These are phyloP conservation scores for Backusella mclennaniae DNA, from an alignment of 192 early-diverging fungal species.

Conservation along the genomic window DNA sequence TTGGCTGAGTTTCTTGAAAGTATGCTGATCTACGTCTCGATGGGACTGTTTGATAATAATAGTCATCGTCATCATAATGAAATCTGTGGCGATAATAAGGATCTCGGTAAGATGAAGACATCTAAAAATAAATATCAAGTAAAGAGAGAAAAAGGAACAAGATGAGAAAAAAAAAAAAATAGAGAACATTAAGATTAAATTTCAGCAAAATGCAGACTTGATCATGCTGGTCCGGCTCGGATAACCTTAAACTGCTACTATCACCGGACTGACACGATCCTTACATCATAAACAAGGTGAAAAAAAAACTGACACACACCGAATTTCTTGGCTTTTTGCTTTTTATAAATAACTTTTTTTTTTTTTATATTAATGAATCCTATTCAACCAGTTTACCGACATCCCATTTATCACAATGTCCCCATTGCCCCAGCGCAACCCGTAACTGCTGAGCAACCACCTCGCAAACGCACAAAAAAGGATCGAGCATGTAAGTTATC, in stretches of 20 bases:
- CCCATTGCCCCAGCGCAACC: neutral
- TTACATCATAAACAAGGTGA: neutral
- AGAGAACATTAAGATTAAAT: neutral
- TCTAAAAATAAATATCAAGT: neutral
- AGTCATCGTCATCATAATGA: neutral
- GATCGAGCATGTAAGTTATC: slow-evolving; percentile 3
- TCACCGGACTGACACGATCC: neutral
- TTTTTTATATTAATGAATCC: neutral
- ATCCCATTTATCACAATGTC: neutral
- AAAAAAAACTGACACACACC: neutral
- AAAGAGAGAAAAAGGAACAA: neutral
- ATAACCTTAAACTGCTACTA: neutral
- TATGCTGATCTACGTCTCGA: neutral
- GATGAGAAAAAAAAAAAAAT: neutral
- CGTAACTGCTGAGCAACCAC: neutral
- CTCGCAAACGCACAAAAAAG: slow-evolving; percentile 9
- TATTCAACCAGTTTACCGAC: neutral
- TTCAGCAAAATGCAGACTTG: neutral
- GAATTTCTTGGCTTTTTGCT: neutral
- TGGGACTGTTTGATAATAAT: neutral
- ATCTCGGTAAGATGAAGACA: neutral
- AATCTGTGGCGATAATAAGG: neutral
- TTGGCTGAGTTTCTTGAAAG: neutral
- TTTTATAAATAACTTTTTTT: neutral
- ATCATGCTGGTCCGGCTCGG: neutral